phyloP scores from a whole-genome alignment of 2,329 filamentous ascomycete genomes.

The Xylaria digitata region DNA sequence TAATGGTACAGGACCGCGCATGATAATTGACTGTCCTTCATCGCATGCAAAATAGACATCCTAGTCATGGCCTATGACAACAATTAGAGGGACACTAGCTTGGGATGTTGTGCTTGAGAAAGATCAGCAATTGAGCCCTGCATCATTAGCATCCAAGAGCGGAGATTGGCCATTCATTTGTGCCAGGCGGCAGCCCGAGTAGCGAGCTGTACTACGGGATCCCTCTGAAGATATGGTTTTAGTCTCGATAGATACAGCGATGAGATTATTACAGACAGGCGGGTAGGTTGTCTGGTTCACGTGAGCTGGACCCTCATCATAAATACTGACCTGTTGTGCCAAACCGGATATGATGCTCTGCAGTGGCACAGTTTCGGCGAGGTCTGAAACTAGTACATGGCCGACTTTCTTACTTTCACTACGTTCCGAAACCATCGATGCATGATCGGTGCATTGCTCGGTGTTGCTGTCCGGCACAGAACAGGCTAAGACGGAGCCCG shows the following conservation, averaged over 20 bases:
- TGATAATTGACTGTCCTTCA: neutral
- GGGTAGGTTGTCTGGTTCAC: slow-evolving; percentile 18
- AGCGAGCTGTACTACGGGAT: slow-evolving; percentile 11
- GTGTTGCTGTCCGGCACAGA: neutral
- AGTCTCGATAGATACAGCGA: slow-evolving; percentile 19
- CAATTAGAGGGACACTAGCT: slow-evolving; percentile 9
- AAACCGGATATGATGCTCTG: neutral
- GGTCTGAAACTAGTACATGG: slow-evolving; percentile 7
- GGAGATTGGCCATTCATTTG: slow-evolving; percentile 2
- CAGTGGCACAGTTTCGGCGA: neutral
- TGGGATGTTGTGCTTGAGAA: neutral
- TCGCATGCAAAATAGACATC: slow-evolving; percentile 19
- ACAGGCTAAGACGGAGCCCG: slow-evolving; percentile 2
- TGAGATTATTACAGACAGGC: slow-evolving; percentile 7
- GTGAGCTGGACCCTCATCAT: neutral
- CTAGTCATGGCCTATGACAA: slow-evolving; percentile 6
- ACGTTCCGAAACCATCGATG: too few relatives aligned
- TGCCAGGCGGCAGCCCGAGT: slow-evolving; percentile 12
- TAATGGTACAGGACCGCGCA: slow-evolving; percentile 9
- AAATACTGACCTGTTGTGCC: neutral
- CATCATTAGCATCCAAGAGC: neutral
- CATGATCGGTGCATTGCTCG: neutral
- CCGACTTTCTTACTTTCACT: slow-evolving; percentile 10
- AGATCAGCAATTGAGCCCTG: neutral
- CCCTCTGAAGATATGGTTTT: neutral